phyloP scores from a whole-genome alignment of 2,329 filamentous ascomycete species.

The Raffaelea ambrosiae region DNA sequence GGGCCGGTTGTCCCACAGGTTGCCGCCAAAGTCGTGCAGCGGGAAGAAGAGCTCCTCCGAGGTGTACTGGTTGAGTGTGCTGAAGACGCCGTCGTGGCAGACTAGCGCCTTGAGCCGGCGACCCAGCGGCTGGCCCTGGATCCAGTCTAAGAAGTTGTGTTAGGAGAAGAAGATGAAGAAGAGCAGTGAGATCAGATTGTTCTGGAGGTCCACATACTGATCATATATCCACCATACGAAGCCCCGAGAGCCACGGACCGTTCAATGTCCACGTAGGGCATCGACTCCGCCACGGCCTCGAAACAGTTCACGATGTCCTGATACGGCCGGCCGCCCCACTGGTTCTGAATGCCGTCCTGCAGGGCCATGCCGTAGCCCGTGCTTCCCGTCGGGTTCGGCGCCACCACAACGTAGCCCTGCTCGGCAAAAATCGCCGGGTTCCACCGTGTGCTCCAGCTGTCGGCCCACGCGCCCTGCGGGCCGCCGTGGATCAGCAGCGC shows the following conservation, averaged over 20 bases:
- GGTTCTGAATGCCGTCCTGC: conserved; percentile 64
- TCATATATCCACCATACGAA: conserved; percentile 69
- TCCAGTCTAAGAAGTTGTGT: conserved; percentile 56
- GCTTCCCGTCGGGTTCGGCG: conserved; percentile 75
- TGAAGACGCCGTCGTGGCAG: conserved; percentile 81
- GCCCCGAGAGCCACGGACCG: conserved; percentile 67
- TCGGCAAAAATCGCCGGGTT: conserved; percentile 81
- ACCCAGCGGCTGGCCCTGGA: conserved; percentile 77
- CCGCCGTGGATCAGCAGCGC: conserved; percentile 77
- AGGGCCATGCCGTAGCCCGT: conserved; percentile 75
- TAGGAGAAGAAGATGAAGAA: not conserved
- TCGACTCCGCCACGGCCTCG: conserved; percentile 59
- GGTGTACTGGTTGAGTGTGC: conserved; percentile 54
- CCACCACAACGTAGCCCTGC: conserved; percentile 76
- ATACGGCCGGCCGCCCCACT: conserved; percentile 85
- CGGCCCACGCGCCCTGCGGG: conserved; percentile 67
- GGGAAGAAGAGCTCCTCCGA: conserved; percentile 66
- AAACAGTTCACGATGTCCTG: conserved; percentile 72
- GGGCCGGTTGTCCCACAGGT: conserved; percentile 51
- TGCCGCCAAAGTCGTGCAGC: conserved; percentile 57
- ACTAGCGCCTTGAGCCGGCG: conserved; percentile 82
- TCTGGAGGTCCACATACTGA: conserved; percentile 43
- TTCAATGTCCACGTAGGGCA: conserved; percentile 60
- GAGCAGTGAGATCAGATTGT: not conserved
- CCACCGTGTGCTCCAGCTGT: conserved; percentile 76